Base-by-base conservation (phyloP, 2,329 filamentous ascomycete species). In the Rhynchosporium graminicola region DNA sequence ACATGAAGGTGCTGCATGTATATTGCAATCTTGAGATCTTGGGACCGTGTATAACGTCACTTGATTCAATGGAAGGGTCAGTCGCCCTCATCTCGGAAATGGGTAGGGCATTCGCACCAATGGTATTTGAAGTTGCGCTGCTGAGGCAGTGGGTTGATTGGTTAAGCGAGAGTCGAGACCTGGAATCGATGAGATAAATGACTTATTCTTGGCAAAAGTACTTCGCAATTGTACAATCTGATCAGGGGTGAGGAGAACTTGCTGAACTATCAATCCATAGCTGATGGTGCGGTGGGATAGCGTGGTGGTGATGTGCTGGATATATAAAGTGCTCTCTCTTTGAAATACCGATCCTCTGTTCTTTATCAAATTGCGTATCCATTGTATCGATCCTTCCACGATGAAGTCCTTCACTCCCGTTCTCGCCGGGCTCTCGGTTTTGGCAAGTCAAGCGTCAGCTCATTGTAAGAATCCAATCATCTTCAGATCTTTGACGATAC, bases 321-420 rank as follows among this genome's bases (percentile, higher is more conserved):
- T 57, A 57, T 57, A 57, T 57, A 40, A 57, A 20, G 26, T 57
- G 15, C 26, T 33, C 5, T 36, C 47, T 13, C n/a, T 13, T n/a
- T 4, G 26, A 12, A 20, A 28, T 20, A 43, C 15, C 38, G 2
- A 15, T 56, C 52, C 10, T 52, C 33, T 26, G 7, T 42, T 57
- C 54, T 57, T 57, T 57, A 57, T 46, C 54, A 57, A 31, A 45
- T 57, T 46, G 38, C 43, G 10, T 43, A 57, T 45, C 43, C 31
- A 26, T 33, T 57, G 3, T 5, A 20, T 20, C 20, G 26, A 28
- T 46, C 6, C 12, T 20, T 43, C 29, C 29, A 62, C 13, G 56
- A 68, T 68, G 66, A 68, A 67, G 59, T 63, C 61, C 9, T 57
- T 62, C 36, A 45, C 43, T 26, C 46, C 61, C 64, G 33, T 68